phyloP scores from a whole-genome alignment of 768 basidiomycete species.

The Suillus fuscotomentosus region DNA sequence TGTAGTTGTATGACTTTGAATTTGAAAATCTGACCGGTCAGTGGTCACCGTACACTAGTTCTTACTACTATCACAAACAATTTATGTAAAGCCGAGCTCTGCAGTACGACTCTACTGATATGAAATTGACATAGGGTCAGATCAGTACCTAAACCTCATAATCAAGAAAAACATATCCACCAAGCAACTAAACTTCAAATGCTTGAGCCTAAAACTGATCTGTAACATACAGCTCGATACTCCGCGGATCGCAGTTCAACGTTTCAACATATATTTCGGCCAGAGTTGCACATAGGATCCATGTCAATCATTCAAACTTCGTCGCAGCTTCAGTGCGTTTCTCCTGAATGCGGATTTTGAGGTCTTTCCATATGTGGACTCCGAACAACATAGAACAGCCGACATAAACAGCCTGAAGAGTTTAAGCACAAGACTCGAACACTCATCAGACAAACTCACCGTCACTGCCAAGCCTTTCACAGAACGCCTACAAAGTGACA shows the following conservation, averaged over 20 bases:
- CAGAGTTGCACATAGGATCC: background rate
- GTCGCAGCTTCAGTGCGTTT: conserved; percentile 77
- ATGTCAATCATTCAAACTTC: conserved; percentile 55
- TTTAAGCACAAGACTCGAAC: background rate
- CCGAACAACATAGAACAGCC: conserved; percentile 50
- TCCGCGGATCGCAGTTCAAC: background rate
- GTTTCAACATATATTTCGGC: background rate
- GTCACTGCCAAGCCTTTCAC: conserved; percentile 17
- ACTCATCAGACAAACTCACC: conserved; percentile 12
- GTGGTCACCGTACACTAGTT: too few species aligned
- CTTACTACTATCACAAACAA: too few species aligned
- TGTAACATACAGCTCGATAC: background rate
- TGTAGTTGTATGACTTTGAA: background rate
- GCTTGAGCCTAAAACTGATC: background rate
- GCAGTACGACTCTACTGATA: too few species aligned
- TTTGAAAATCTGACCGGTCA: too few species aligned
- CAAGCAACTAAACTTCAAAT: background rate
- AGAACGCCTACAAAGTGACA: conserved; percentile 28
- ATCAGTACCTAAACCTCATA: background rate
- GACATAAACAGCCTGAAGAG: conserved; percentile 50
- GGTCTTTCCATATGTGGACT: conserved; percentile 49
- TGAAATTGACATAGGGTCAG: background rate
- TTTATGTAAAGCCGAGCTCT: too few species aligned
- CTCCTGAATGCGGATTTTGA: conserved; percentile 58
- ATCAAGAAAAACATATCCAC: background rate